phyloP scores from a whole-genome alignment of 2,329 filamentous ascomycete species.

The Aureobasidium sp. region DNA sequence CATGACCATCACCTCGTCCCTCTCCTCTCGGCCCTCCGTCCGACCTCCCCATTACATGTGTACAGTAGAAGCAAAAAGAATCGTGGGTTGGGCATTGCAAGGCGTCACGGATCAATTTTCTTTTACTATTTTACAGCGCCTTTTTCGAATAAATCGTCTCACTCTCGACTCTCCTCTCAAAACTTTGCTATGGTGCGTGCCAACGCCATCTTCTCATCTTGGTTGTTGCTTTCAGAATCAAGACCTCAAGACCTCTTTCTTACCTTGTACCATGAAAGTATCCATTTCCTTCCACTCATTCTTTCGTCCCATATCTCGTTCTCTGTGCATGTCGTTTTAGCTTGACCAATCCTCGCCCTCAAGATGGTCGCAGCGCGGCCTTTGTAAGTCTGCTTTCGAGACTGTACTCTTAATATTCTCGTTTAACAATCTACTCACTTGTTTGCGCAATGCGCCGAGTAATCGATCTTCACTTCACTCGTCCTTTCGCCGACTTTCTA shows the following conservation, averaged over 20 bases:
- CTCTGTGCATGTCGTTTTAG: background rate
- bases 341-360: background rate
- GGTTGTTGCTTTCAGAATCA: background rate
- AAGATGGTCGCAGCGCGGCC: background rate
- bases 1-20: constrained; percentile 6
- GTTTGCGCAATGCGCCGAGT: background rate
- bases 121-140: constrained; percentile 9
- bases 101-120: constrained; percentile 19
- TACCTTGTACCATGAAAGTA: background rate
- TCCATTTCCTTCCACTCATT: background rate
- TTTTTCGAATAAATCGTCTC: constrained; percentile 15
- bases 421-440: background rate
- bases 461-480: background rate
- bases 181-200: constrained; percentile 2
- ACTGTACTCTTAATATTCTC: background rate
- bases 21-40: background rate
- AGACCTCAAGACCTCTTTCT: no score
- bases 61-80: constrained; percentile 20
- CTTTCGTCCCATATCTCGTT: background rate
- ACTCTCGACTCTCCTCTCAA: constrained; percentile 13
- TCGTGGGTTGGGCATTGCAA: constrained; percentile 20
- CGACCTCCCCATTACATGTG: constrained; percentile 12
- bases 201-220: background rate
- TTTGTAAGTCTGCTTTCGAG: background rate
- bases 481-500: background rate